These are phyloP conservation scores for Penicillium sp. DNA, from an alignment of 2,329 filamentous ascomycete species.

Conservation along the genomic window DNA sequence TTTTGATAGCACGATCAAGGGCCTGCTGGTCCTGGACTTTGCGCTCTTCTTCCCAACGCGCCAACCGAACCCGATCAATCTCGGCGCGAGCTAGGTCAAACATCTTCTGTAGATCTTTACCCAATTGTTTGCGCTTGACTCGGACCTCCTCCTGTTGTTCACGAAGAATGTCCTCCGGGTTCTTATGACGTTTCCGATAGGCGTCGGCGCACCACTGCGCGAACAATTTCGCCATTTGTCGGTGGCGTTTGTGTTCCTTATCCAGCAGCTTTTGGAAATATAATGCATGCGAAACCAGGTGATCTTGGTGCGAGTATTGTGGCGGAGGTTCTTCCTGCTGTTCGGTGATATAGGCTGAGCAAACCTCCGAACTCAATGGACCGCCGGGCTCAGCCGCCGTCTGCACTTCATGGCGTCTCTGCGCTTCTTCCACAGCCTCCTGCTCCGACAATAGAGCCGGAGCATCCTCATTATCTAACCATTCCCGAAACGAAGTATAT, in stretches of 20 bases:
- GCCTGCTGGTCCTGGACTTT: conserved; percentile 57
- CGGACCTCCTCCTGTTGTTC: conserved; percentile 73
- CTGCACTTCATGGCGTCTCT: conserved; percentile 70
- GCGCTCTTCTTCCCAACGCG: conserved; percentile 63
- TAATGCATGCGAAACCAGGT: conserved; percentile 76
- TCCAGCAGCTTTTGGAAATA: conserved; percentile 81
- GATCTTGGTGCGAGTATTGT: conserved; percentile 86
- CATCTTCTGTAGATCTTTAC: conserved; percentile 65
- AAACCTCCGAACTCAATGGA: conserved; percentile 70
- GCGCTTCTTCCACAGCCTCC: conserved; percentile 69
- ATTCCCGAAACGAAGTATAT: conserved; percentile 63
- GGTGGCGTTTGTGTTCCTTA: conserved; percentile 78
- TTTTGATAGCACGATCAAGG: conserved; percentile 56
- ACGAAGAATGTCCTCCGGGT: conserved; percentile 74
- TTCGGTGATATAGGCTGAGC: conserved; percentile 74
- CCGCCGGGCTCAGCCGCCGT: conserved; percentile 76
- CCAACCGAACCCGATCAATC: conserved; percentile 60
- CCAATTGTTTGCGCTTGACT: conserved; percentile 71
- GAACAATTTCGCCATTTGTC: conserved; percentile 74
- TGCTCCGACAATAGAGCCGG: conserved; percentile 58
- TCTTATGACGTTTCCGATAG: conserved; percentile 47
- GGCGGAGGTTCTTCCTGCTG: conserved; percentile 72
- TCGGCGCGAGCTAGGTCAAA: conserved; percentile 64
- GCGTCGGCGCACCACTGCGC: conserved; percentile 60
- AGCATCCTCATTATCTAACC: conserved; percentile 61